Conservation (phyloP, 768 basidiomycete genomes). For the Crucibulum laeve region DNA sequence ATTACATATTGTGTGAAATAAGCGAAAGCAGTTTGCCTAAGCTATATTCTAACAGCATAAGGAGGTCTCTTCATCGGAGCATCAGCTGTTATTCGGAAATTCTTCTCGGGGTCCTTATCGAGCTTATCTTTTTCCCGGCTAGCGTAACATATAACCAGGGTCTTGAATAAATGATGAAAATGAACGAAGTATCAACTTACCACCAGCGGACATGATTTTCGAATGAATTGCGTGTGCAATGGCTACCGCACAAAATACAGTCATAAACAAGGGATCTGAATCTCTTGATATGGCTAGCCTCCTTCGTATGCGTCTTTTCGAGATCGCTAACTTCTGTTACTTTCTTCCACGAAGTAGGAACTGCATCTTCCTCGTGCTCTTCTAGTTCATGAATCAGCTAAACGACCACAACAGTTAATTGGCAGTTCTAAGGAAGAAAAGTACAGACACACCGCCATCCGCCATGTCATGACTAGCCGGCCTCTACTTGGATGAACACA, state of each 20-base stretch:
- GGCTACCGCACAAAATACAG: no score
- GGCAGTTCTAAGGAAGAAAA: background rate
- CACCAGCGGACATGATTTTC: no score
- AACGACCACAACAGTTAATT: background rate
- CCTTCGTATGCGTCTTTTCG: constrained; percentile 4
- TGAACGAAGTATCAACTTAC: no score
- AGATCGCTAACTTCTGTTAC: constrained; percentile 3
- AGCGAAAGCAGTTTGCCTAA: background rate
- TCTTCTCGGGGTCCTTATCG: constrained; percentile 1
- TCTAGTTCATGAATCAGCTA: constrained; percentile 24
- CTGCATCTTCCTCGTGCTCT: constrained; percentile 14
- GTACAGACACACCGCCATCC: constrained; percentile 19
- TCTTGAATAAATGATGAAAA: no score
- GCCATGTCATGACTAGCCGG: constrained; percentile 27
- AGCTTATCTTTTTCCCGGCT: no score
- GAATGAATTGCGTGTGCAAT: no score
- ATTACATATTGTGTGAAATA: background rate
- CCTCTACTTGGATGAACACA: constrained; percentile 14
- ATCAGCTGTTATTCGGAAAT: constrained; percentile 3
- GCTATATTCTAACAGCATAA: constrained; percentile 10
- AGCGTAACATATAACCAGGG: no score
- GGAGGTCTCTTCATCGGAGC: constrained; percentile 10
- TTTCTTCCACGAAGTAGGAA: constrained; percentile 1
- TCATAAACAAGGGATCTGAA: no score
- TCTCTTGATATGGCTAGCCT: no score